phyloP scores from a whole-genome alignment of 2,329 filamentous ascomycete species.

The Drechslerella coelobrocha region DNA sequence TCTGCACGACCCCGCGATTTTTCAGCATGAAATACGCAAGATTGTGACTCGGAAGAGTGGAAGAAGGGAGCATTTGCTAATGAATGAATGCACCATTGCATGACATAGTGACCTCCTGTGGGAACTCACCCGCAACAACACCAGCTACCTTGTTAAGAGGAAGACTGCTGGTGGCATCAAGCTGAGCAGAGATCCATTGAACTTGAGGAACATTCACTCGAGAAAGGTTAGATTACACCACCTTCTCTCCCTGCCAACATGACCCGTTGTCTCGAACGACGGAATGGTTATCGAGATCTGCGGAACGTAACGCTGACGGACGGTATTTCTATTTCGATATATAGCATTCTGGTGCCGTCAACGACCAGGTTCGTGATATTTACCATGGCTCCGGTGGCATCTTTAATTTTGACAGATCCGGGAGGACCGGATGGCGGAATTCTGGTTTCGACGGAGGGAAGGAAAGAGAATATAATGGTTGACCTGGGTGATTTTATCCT shows the following conservation, averaged over 20 bases:
- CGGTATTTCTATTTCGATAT: slow-evolving; percentile 10
- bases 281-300: slow-evolving; percentile 36
- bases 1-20: slow-evolving; percentile 1
- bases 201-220: slow-evolving; percentile 87
- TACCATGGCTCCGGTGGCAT: background rate
- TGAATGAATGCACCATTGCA: background rate
- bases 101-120: slow-evolving; percentile 47
- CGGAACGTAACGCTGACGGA: slow-evolving; percentile 43
- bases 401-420: slow-evolving; percentile 22
- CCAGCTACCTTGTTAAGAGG: slow-evolving; percentile 92
- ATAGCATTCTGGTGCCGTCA: slow-evolving; percentile 47
- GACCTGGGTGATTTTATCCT: slow-evolving; percentile 15
- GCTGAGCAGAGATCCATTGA: slow-evolving; percentile 92
- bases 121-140: slow-evolving; percentile 73
- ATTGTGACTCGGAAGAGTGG: background rate
- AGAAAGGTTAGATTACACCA: slow-evolving; percentile 72
- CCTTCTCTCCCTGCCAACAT: slow-evolving; percentile 15
- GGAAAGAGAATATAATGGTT: slow-evolving; percentile 12
- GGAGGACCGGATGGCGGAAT: slow-evolving; percentile 9
- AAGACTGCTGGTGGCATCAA: slow-evolving; percentile 77
- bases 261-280: slow-evolving; percentile 14
- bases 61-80: slow-evolving; percentile 29
- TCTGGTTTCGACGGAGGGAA: background rate
- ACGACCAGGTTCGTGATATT: slow-evolving; percentile 39
- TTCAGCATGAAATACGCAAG: slow-evolving; percentile 8